phyloP scores from a whole-genome alignment of 2,329 filamentous ascomycete genomes.

The Stagonosporopsis rhizophila region DNA sequence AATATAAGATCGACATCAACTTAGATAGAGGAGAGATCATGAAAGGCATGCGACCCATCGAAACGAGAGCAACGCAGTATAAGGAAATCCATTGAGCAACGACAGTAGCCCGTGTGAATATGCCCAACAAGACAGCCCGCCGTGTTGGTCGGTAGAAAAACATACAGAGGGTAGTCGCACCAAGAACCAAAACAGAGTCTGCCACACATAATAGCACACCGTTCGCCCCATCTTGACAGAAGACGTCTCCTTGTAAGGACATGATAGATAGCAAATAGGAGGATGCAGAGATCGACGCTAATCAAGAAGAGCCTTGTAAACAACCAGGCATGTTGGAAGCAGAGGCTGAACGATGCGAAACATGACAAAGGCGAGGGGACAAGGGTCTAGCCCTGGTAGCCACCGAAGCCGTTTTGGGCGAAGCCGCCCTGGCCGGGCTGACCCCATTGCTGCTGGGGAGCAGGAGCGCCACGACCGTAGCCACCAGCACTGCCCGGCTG shows the following conservation, averaged over 20 bases:
- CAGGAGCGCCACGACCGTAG: slow-evolving; percentile 76
- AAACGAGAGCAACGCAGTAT: slow-evolving; percentile 21
- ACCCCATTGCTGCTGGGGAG: slow-evolving; percentile 61
- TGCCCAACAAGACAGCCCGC: slow-evolving; percentile 30
- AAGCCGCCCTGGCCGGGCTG: slow-evolving; percentile 57
- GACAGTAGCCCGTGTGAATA: slow-evolving; percentile 30
- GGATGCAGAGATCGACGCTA: slow-evolving; percentile 43
- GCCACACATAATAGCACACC: slow-evolving; percentile 26
- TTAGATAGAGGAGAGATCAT: slow-evolving; percentile 20
- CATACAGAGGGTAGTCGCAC: slow-evolving; percentile 38
- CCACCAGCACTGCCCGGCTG: slow-evolving; percentile 75
- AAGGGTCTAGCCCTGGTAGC: slow-evolving; percentile 63
- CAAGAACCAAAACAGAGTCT: slow-evolving; percentile 26
- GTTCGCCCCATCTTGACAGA: slow-evolving; percentile 37
- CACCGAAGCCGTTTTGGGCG: slow-evolving; percentile 64
- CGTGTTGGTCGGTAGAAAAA: slow-evolving; percentile 23
- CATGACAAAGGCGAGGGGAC: slow-evolving; percentile 30
- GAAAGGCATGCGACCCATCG: slow-evolving; percentile 8
- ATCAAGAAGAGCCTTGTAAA: slow-evolving; percentile 47
- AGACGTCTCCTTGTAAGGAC: slow-evolving; percentile 38
- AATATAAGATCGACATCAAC: slow-evolving; percentile 20
- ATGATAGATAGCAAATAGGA: slow-evolving; percentile 43
- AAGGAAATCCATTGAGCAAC: slow-evolving; percentile 40
- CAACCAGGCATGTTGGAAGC: slow-evolving; percentile 45
- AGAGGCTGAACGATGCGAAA: slow-evolving; percentile 41